A percentile compares a stretch with the other conserved stretches of the same genome.
Conservation (phyloP, 106 monocot genomes). For the Narthecium ossifragum region DNA sequence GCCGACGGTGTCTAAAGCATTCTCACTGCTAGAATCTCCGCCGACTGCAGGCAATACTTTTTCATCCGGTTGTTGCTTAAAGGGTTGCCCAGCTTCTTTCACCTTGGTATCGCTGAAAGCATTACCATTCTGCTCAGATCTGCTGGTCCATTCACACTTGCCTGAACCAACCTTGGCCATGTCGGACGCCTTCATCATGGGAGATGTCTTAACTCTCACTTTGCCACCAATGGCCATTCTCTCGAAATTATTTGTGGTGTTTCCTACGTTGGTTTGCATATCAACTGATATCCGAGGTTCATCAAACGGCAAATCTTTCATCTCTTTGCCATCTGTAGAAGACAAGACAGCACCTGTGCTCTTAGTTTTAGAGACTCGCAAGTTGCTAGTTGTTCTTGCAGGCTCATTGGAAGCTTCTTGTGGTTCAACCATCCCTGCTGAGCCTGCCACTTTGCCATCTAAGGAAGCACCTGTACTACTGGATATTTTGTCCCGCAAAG, state of each 20-base stretch:
- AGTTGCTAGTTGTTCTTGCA: not conserved
- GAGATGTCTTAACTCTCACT: not conserved
- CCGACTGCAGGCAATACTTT: not conserved
- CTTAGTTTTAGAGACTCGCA: not conserved
- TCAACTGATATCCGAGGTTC: not conserved
- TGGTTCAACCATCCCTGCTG: not conserved
- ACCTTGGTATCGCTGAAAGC: not conserved
- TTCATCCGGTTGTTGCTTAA: not conserved
- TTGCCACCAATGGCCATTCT: conserved; percentile 1
- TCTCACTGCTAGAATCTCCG: not conserved
- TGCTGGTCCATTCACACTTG: not conserved
- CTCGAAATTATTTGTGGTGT: not conserved
- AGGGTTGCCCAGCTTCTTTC: not conserved
- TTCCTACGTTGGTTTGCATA: not conserved
- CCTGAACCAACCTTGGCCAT: not conserved
- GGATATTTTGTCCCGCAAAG: not conserved
- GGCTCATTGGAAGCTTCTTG: not conserved
- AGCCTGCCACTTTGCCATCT: not conserved
- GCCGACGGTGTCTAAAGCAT: not conserved
- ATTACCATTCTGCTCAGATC: not conserved
- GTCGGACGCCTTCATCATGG: not conserved
- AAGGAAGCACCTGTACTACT: not conserved
- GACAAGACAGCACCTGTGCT: not conserved
- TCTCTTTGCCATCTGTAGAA: not conserved
- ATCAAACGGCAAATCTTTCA: not conserved